phyloP scores from a whole-genome alignment of 169 alveolate genomes.

The Cryptosporidium andersoni region DNA sequence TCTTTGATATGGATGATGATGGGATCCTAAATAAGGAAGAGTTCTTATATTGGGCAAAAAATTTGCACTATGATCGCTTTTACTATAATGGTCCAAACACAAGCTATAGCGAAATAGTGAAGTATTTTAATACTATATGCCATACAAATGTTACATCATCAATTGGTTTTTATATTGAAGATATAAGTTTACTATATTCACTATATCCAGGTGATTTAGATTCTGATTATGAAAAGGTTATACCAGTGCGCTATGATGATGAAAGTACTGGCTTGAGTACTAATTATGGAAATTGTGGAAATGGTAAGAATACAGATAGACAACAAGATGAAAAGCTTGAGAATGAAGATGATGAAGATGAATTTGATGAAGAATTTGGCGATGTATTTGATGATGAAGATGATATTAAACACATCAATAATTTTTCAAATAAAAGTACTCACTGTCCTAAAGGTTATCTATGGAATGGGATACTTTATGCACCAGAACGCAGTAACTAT shows the following conservation, averaged over 20 bases:
- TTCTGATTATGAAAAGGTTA: constrained; percentile 73
- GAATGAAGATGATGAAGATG: neutral
- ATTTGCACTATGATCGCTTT: constrained; percentile 48
- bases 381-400: neutral
- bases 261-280: constrained; percentile 23
- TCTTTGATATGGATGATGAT: constrained; percentile 71
- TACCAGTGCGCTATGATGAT: constrained; percentile 53
- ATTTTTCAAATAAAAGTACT: neutral
- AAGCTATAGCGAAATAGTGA: constrained; percentile 72
- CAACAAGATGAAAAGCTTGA: neutral
- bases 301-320: constrained; percentile 27
- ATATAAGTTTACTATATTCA: constrained; percentile 68
- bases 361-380: neutral
- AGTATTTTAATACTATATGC: constrained; percentile 71
- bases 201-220: constrained; percentile 73
- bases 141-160: constrained; percentile 71
- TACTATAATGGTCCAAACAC: constrained; percentile 26
- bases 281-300: constrained; percentile 30
- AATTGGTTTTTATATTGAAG: constrained; percentile 70
- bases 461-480: neutral
- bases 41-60: constrained; percentile 27
- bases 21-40: constrained; percentile 59
- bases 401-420: too few relatives aligned
- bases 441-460: neutral
- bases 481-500: too few relatives aligned